Base-by-base conservation (phyloP, 2,329 filamentous ascomycete genomes). In the Diaporthe amygdali region DNA sequence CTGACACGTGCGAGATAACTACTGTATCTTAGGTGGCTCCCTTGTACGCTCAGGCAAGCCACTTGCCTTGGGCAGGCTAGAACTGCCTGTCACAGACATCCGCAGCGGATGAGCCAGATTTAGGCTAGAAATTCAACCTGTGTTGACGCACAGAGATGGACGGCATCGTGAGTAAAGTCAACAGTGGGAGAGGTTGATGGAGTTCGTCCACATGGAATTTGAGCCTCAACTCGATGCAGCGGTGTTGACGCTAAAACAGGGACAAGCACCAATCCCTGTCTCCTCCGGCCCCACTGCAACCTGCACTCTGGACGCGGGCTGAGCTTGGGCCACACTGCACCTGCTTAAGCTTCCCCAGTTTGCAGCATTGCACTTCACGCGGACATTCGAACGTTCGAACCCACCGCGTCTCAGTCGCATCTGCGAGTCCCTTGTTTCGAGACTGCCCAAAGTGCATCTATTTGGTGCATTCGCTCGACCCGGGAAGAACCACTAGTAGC, bases 211-310 rank as follows among this genome's bases (percentile, higher is more conserved):
- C 30, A 54, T 37, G 22, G 8, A 32, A 27, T 25, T 20, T 47
- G 71, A 72, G 71, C 63, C 71, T 72, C 71, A 68, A 34, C 2
- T 51, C 54, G 8, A 25, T n/a, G 27, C 59, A 47, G 59, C 55
- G 47, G 49, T 41, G 44, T 56, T 34, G 56, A 44, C 56, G 56
- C 66, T 56, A 71, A 34, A 51, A 49, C 20, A 39, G 22, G 34
- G 17, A 44, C 30, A 14, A 32, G 22, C 39, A 56, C 70, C 3
- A 25, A 64, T 64, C 59, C 59, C 44, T 64, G 59, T 17, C 41
- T n/a, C 14, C 12, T n/a, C 12, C 5, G 25, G 32, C 71, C 49
- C 49, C 34, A 37, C 52, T 55, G 22, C 56, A 30, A 25, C 30
- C 44, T 34, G 37, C 22, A n/a, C 49, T 17, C 34, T 51, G 32